phyloP scores from a whole-genome alignment of 768 basidiomycete genomes.

The Boletales sp. region DNA sequence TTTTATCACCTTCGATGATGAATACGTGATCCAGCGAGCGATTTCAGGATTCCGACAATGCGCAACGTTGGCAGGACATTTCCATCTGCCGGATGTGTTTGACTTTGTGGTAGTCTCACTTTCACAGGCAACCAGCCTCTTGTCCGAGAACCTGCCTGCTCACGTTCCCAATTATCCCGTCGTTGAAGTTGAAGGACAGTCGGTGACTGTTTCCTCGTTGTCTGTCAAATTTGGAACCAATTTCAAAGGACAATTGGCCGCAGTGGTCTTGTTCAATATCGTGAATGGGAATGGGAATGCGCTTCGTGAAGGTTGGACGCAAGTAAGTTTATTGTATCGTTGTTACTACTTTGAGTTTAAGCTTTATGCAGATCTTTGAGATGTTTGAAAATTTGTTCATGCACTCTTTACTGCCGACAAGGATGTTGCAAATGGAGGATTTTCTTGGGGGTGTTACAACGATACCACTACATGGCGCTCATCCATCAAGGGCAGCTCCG shows the following conservation, averaged over 20 bases:
- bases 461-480: constrained; percentile 83
- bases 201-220: constrained; percentile 85
- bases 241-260: constrained; percentile 92
- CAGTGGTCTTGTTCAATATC: constrained; percentile 96
- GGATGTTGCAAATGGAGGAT: constrained; percentile 97
- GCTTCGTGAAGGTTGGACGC: constrained; percentile 91
- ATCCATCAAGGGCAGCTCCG: constrained; percentile 57
- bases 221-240: constrained; percentile 94
- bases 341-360: background rate
- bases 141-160: constrained; percentile 67
- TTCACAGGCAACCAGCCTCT: constrained; percentile 85
- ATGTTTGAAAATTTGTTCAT: constrained; percentile 97
- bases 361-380: constrained; percentile 76
- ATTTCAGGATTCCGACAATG: constrained; percentile 97
- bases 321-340: constrained; percentile 44
- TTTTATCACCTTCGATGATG: constrained; percentile 94
- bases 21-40: constrained; percentile 91
- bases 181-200: constrained; percentile 86
- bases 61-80: constrained; percentile 87
- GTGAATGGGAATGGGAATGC: constrained; percentile 95
- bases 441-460: constrained; percentile 92
- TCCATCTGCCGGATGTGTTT: constrained; percentile 90
- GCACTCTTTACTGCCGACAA: constrained; percentile 83
- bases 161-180: constrained; percentile 83
- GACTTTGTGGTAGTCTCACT: constrained; percentile 94